Percentiles rank a stretch among this genome's conserved stretches.
Evolutionary conservation across 2,329 filamentous ascomycete species (phyloP).

Genomic region (Fusarium sacchari): DNA sequence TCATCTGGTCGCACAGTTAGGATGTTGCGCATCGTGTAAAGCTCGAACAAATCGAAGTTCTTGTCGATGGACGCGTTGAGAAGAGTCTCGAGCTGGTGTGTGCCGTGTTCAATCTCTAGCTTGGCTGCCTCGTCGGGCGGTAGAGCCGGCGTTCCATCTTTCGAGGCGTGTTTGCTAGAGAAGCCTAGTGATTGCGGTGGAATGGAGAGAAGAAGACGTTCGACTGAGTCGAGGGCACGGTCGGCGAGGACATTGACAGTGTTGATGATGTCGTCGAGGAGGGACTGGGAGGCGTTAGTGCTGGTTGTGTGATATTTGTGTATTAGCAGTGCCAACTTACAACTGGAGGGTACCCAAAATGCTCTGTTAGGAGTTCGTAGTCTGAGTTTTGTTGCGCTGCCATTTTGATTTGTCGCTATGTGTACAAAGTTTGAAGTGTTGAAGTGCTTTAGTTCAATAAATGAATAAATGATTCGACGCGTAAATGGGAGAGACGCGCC

Average conservation of each 20-base stretch:
- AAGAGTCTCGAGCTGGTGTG: conserved; percentile 85
- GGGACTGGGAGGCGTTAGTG: conserved; percentile 64
- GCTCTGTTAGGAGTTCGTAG: conserved; percentile 85
- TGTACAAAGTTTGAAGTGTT: not conserved
- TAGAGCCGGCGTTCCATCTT: conserved; percentile 47
- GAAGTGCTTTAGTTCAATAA: not conserved
- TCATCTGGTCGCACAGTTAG: conserved; percentile 75
- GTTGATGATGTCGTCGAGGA: conserved; percentile 99
- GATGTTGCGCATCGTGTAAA: conserved; percentile 90
- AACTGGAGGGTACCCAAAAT: conserved; percentile 92
- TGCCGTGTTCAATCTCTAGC: conserved; percentile 86
- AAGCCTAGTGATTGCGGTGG: conserved; percentile 86
- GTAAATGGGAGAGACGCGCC: conserved; percentile 27
- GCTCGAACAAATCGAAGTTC: conserved; percentile 87
- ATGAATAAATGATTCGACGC: conserved; percentile 14
- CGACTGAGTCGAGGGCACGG: conserved; percentile 86
- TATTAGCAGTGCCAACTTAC: conserved; percentile 61
- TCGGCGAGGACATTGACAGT: conserved; percentile 93
- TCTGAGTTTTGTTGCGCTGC: conserved; percentile 55
- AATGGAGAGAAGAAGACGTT: conserved; percentile 79
- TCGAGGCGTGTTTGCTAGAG: conserved; percentile 58
- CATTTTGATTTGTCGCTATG: conserved; percentile 40
- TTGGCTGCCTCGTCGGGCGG: conserved; percentile 55
- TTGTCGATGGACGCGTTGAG: conserved; percentile 84
- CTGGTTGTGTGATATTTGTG: not conserved